phyloP scores from a whole-genome alignment of 208 protist species.

The Trypanosoma rangeli region DNA sequence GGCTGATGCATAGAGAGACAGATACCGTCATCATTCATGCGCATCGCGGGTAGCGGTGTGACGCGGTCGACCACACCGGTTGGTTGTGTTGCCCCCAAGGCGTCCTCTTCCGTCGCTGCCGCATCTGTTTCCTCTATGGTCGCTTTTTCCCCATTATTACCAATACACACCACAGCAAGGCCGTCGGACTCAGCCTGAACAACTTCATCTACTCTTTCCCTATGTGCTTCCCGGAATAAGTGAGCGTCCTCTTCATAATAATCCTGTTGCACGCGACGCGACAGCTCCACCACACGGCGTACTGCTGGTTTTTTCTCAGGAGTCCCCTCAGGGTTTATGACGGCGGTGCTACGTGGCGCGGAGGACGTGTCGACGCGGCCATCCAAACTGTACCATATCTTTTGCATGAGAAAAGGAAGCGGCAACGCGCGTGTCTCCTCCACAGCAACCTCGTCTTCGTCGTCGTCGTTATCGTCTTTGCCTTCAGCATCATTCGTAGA shows the following conservation, averaged over 20 bases:
- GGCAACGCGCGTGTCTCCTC: conserved; percentile 47
- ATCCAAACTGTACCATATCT: conserved; percentile 85
- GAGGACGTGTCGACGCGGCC: conserved; percentile 33
- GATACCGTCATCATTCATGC: conserved; percentile 73
- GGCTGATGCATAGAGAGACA: conserved; percentile 94
- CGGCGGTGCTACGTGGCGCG: neutral
- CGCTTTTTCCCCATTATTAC: conserved; percentile 17
- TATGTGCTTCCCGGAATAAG: conserved; percentile 47
- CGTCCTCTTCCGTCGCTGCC: neutral
- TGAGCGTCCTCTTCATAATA: conserved; percentile 85
- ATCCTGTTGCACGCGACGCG: conserved; percentile 79
- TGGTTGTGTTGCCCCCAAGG: neutral
- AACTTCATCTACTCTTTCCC: conserved; percentile 10
- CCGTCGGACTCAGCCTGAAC: conserved; percentile 26
- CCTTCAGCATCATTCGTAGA: conserved; percentile 4
- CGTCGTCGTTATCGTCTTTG: conserved; percentile 11
- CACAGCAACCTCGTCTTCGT: neutral
- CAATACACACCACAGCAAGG: neutral
- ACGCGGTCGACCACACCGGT: conserved; percentile 5
- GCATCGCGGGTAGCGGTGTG: conserved; percentile 54
- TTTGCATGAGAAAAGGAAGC: conserved; percentile 69
- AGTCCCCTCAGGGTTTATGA: neutral
- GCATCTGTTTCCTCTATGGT: neutral
- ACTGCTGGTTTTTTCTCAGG: conserved; percentile 13
- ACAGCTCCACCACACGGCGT: conserved; percentile 54